These are phyloP conservation scores for Parastagonospora avenae DNA, from an alignment of 2,329 filamentous ascomycete species.

Conservation along the genomic window DNA sequence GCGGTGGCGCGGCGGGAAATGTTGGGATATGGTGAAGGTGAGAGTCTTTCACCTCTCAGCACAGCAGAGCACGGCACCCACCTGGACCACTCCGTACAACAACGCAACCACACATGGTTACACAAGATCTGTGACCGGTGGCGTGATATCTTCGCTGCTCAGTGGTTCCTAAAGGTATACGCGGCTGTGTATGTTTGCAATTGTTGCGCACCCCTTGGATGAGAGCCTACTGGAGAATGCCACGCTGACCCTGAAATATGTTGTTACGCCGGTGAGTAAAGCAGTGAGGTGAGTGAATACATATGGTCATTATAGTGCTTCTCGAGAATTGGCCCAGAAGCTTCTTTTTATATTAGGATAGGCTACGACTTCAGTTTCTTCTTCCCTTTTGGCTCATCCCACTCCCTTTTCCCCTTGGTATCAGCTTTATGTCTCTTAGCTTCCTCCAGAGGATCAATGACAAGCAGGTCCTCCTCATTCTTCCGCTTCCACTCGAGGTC, in stretches of 20 bases:
- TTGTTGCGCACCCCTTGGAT: too few relatives aligned
- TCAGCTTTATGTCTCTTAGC: constrained; percentile 71
- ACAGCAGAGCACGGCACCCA: neutral
- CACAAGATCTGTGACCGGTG: too few relatives aligned
- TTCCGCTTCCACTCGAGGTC: constrained; percentile 88
- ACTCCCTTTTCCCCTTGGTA: constrained; percentile 52
- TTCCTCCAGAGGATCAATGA: constrained; percentile 90
- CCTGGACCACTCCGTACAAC: neutral
- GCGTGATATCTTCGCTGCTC: too few relatives aligned
- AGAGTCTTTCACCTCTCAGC: neutral
- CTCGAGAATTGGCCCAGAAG: neutral
- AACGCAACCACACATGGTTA: too few relatives aligned
- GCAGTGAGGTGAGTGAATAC: too few relatives aligned
- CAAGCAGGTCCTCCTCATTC: constrained; percentile 86
- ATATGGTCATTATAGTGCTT: neutral
- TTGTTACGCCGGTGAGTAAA: too few relatives aligned
- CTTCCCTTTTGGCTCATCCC: constrained; percentile 32
- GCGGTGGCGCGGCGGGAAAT: neutral
- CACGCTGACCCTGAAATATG: too few relatives aligned
- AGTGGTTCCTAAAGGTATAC: too few relatives aligned
- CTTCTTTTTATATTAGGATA: neutral
- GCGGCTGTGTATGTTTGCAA: too few relatives aligned
- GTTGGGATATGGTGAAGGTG: constrained; percentile 11
- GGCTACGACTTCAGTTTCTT: constrained; percentile 22
- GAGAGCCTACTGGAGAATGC: too few relatives aligned